Evolutionary conservation across 2,329 filamentous ascomycete genomes (phyloP), one percentile per base, ranked within the genome.

Genomic region (Didymella pinodella): DNA sequence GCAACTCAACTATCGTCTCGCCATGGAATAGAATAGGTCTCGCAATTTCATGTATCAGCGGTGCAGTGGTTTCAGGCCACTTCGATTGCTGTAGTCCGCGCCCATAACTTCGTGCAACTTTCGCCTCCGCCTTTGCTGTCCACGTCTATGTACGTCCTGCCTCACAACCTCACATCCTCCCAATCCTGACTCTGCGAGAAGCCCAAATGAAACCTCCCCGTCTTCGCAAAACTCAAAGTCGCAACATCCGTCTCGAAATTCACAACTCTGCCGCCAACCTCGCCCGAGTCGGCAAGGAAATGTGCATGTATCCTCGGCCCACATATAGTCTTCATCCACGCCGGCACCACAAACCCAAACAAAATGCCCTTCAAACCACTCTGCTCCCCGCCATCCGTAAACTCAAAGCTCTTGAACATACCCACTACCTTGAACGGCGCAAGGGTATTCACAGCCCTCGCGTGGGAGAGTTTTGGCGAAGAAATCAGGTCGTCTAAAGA

Each of bases 181-280:
- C 75, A 81, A 48, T 77, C 74, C 4, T 75, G 73, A 44, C 76
- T 78, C 46, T 77, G 74, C 25, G 79, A 77, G 44, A 81, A 79
- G 0, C 78, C 78, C 28, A 81, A 59, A 67, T 80, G 79, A 55
- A 79, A 79, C 36, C 78, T 69, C 12, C 77, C 78, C 44, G 76
- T 78, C 54, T 77, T 79, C 2, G 76, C 74, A 69, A 75, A 79
- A 38, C 74, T 71, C 52, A 81, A 56, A 18, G 59, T 67, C 11
- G 68, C 74, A 22, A 71, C 74, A 3, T 73, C 72, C 34, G 73
- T 75, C 57, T 75, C 74, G 52, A 81, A 80, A 31, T 78, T 72
- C 20, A 67, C 57, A 8, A 80, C 74, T 22, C 68, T 66, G 0
- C 77, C 78, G 4, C 78, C 79, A 16, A 67, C 61, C 48, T 66